Evolutionary conservation across 2,329 filamentous ascomycete genomes (phyloP).

Genomic region (Fusarium sterilihyphosum): DNA sequence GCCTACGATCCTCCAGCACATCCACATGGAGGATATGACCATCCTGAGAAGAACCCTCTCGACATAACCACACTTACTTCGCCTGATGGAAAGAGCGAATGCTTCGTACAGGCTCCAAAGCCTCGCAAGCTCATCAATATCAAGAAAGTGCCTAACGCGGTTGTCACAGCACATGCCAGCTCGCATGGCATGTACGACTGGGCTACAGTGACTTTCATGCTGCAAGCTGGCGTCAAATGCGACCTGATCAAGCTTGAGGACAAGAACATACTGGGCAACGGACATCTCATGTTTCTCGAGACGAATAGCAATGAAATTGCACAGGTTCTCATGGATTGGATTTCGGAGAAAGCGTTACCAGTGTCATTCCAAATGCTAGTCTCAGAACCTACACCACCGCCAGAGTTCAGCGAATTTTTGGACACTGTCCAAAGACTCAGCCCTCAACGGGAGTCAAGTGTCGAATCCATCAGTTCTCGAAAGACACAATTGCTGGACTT

Average conservation of each 20-base stretch:
- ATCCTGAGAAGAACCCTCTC: conserved; percentile 13
- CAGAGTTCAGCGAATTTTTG: background rate
- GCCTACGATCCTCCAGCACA: conserved; percentile 52
- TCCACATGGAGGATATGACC: conserved; percentile 15
- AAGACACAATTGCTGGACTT: background rate
- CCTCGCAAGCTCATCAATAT: conserved; percentile 59
- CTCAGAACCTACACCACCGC: background rate
- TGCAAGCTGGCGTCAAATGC: conserved; percentile 59
- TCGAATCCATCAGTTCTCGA: background rate
- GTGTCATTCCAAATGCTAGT: background rate
- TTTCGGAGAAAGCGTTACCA: conserved; percentile 26
- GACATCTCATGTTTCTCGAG: conserved; percentile 65
- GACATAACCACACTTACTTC: conserved; percentile 17
- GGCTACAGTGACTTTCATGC: conserved; percentile 62
- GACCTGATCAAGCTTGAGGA: conserved; percentile 57
- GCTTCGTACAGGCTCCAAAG: conserved; percentile 31
- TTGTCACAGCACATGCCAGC: conserved; percentile 63
- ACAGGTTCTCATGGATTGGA: conserved; percentile 51
- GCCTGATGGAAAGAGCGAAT: conserved; percentile 28
- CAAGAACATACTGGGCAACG: conserved; percentile 61
- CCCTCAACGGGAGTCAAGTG: background rate
- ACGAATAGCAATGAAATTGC: conserved; percentile 59
- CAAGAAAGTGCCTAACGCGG: conserved; percentile 55
- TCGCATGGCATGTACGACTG: conserved; percentile 66
- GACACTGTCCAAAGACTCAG: background rate